phyloP scores from a whole-genome alignment of 1,284 basidiomycete species.

The Anthracocystis panici-leucophaei region DNA sequence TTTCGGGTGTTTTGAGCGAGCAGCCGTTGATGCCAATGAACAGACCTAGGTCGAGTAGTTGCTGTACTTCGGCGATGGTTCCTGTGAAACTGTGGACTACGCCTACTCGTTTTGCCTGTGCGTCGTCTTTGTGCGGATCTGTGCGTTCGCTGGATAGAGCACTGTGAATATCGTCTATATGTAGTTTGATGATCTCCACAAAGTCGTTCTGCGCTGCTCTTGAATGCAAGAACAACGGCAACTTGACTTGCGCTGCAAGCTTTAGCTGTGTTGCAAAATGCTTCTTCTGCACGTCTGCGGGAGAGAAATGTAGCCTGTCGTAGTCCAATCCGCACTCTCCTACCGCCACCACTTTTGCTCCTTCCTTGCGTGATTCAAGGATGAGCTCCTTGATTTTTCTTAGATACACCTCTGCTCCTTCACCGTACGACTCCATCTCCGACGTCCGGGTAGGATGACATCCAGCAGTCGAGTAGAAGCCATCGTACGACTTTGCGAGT shows the following conservation, averaged over 20 bases:
- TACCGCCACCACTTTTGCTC: conserved; percentile 74
- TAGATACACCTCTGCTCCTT: conserved; percentile 77
- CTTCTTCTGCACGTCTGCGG: conserved; percentile 76
- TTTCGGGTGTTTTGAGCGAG: conserved; percentile 82
- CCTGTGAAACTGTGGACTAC: conserved; percentile 92
- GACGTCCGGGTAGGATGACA: conserved; percentile 86
- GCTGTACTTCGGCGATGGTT: conserved; percentile 76
- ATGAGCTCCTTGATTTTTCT: conserved; percentile 70
- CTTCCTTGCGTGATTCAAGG: not conserved
- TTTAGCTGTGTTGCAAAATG: conserved; percentile 80
- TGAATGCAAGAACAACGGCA: conserved; percentile 88
- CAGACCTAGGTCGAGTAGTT: conserved; percentile 74
- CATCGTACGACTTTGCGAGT: conserved; percentile 75
- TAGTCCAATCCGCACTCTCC: conserved; percentile 92
- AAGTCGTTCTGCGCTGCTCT: conserved; percentile 77
- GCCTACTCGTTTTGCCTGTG: conserved; percentile 41
- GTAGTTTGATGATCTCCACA: conserved; percentile 74
- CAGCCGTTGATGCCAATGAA: conserved; percentile 83
- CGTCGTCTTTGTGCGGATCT: conserved; percentile 15
- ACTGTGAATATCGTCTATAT: conserved; percentile 24
- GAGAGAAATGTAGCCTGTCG: conserved; percentile 81
- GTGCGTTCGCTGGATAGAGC: conserved; percentile 1
- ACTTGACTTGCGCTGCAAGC: conserved; percentile 79
- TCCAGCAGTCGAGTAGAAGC: conserved; percentile 82
- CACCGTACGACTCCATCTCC: conserved; percentile 77